Percentiles rank a stretch among this genome's conserved stretches.
These are phyloP conservation scores for Lyophyllum shimeji DNA, from an alignment of 768 basidiomycete species.

Conservation along the genomic window DNA sequence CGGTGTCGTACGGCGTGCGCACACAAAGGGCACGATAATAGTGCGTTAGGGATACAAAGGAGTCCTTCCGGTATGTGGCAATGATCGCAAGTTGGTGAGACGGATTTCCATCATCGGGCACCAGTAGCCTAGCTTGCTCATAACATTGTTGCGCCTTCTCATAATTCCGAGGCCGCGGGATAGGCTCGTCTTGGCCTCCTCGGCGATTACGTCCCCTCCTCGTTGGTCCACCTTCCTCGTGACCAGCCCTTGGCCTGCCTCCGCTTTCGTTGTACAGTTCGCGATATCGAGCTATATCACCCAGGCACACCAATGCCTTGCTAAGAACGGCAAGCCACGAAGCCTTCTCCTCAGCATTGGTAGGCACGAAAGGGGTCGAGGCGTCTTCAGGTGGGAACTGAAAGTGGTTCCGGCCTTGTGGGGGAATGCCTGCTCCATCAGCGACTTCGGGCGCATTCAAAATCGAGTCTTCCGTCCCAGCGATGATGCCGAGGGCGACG, in stretches of 20 bases:
- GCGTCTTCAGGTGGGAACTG: constrained; percentile 63
- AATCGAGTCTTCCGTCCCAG: constrained; percentile 34
- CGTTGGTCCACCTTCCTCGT: constrained; percentile 52
- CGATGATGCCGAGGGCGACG: constrained; percentile 52
- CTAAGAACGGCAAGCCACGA: constrained; percentile 73
- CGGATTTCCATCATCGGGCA: constrained; percentile 90
- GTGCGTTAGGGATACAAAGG: constrained; percentile 77
- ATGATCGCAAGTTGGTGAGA: constrained; percentile 96
- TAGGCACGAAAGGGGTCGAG: constrained; percentile 32
- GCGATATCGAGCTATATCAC: constrained; percentile 92
- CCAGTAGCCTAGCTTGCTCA: constrained; percentile 76
- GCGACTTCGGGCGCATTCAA: constrained; percentile 13
- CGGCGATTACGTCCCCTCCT: constrained; percentile 47
- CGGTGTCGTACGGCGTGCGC: constrained; percentile 81
- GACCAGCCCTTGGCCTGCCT: constrained; percentile 63
- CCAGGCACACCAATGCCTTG: constrained; percentile 89
- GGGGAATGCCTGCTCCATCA: constrained; percentile 22
- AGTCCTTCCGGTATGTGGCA: constrained; percentile 79
- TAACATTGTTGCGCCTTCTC: constrained; percentile 79
- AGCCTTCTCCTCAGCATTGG: constrained; percentile 53
- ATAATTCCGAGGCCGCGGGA: constrained; percentile 65
- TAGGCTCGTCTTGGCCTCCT: constrained; percentile 47
- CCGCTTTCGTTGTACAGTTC: constrained; percentile 83
- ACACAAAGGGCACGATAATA: constrained; percentile 94
- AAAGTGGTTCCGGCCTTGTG: constrained; percentile 54